Base-by-base conservation (phyloP, 768 basidiomycete genomes). In the Macrocybe gigantea region DNA sequence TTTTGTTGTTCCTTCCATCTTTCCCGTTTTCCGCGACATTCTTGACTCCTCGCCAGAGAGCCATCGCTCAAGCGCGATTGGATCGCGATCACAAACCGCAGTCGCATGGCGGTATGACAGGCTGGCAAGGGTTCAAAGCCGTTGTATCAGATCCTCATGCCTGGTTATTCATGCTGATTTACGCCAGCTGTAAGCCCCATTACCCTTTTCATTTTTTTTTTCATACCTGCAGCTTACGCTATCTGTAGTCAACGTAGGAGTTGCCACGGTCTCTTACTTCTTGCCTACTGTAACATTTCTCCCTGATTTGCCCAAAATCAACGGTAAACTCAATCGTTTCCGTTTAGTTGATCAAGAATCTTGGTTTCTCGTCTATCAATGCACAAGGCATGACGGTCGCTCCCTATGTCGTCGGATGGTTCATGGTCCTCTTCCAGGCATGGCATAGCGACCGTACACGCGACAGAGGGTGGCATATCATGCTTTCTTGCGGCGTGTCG, bases 311-410 rank as follows among this genome's bases (percentile, higher is more conserved):
- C 22, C 6, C 40, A 13, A 15, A 12, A 36, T 44, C 31, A 12
- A 12, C 14, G 22, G 22, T n/a, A 22, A 46, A 8, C 8, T 40
- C 15, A 33, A 34, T 41, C 43, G 37, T 33, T 38, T 6, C 38
- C 14, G 41, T 1, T 5, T 48, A 77, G 76, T 64, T 82, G 29
- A 80, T 81, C 58, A 75, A 72, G 50, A 67, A 63, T 32, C 73
- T 82, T 33, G 79, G 79, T 0, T 81, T 79, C 63, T 71, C 73
- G 0, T 70, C 77, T 2, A 75, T 79, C 48, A 68, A 76, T 46
- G 78, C 79, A 1, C 78, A 82, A 60, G 78, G 79, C 6, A 57
- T 82, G 39, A 79, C 78, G 2, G 77, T 78, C 6, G 78, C 78
- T 3, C 79, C 79, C 6, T 81, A 81, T 48, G 64, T 69, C 13